These are phyloP conservation scores for Myriosclerotinia duriaeana DNA, from an alignment of 2,329 filamentous ascomycete species.

Conservation along the genomic window DNA sequence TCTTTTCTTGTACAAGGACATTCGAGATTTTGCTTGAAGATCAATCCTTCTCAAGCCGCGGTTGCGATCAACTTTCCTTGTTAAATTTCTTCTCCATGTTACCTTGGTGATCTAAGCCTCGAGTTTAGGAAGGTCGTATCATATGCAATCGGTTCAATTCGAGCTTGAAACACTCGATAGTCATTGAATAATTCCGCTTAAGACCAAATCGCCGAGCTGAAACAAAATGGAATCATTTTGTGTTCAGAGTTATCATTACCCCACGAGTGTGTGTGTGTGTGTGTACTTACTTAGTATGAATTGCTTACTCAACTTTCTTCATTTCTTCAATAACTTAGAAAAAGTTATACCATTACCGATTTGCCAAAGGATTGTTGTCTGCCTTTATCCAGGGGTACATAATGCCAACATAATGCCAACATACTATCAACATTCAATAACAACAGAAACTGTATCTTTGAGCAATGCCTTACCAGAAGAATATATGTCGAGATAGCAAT, in stretches of 20 bases:
- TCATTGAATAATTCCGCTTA: background rate
- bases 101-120: slow-evolving; percentile 10
- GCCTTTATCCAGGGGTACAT: slow-evolving; percentile 1
- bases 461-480: background rate
- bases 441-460: background rate
- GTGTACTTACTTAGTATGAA: background rate
- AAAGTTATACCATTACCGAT: background rate
- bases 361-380: background rate
- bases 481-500: background rate
- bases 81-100: background rate
- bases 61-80: background rate
- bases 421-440: background rate
- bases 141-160: background rate
- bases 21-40: background rate
- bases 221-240: background rate
- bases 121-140: slow-evolving; percentile 7
- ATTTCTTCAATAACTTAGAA: background rate
- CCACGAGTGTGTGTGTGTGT: background rate
- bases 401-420: background rate
- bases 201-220: slow-evolving; percentile 3
- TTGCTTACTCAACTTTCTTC: slow-evolving; percentile 10
- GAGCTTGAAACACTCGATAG: background rate
- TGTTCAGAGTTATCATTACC: slow-evolving; percentile 3
- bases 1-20: background rate
- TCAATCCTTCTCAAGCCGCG: background rate